Base-by-base conservation (phyloP, 192 early-diverging fungal species). In the Rhizophlyctis rosea region DNA sequence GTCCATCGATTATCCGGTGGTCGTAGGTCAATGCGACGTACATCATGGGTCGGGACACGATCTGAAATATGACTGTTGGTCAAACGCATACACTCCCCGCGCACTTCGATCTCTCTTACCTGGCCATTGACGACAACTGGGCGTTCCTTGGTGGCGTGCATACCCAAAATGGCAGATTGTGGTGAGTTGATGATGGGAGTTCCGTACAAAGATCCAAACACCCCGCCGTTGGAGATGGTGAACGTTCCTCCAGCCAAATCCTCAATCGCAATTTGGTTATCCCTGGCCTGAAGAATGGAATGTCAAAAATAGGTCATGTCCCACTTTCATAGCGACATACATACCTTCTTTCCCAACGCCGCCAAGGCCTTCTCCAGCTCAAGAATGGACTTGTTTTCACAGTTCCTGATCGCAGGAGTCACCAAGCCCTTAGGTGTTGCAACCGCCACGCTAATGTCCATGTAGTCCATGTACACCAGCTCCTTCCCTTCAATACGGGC, bases 111-210 rank as follows among this genome's bases (percentile, higher is more conserved):
- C 54, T n/a, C n/a, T n/a, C n/a, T 49, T 48, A 91, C 85, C 88
- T 95, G 84, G 68, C 96, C 96, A 62, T 95, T 87, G 34, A 99
- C 81, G 32, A 88, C 96, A 50, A 99, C 87, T 29, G 94, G 87
- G 67, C 96, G 86, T 66, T 99, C 96, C 81, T 99, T 99, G 67
- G 90, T 91, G 39, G 88, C 92, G 77, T 99, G 96, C 96, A 99
- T 99, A 35, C 96, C 96, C 62, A 99, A 80, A 61, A 99, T 97
- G 47, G 93, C 96, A 44, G 88, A 83, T 76, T 99, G 96, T 53
- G 96, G 96, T 73, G 89, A 77, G 81, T 99, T 99, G 76, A 99
- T 95, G 74, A 99, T 97, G 54, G 96, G 96, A 13, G 96, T 99
- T 39, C 96, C 96, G 74, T 87, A 88, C 60, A 99, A 76, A 28